These are phyloP conservation scores for Cryptosporidium tyzzeri DNA, from an alignment of 169 alveolate genomes.

Conservation along the genomic window DNA sequence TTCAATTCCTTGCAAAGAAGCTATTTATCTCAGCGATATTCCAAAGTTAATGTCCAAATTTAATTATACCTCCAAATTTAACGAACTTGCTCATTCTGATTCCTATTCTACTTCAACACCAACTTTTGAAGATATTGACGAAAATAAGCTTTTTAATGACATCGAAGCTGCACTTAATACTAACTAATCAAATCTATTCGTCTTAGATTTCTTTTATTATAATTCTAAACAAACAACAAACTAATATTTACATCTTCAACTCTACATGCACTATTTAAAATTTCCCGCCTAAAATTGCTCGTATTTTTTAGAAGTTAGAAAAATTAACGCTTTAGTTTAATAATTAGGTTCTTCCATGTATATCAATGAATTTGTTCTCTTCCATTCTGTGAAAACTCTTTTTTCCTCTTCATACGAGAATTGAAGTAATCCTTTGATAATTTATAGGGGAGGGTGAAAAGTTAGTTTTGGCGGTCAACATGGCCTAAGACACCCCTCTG, in stretches of 20 bases:
- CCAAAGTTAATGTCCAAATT: conserved; percentile 18
- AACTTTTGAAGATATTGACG: conserved; percentile 15
- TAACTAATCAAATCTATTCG: neutral
- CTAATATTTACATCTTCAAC: neutral
- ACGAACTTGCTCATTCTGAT: neutral
- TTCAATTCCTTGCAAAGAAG: conserved; percentile 56
- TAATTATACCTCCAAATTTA: neutral
- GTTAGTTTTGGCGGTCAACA: conserved; percentile 16
- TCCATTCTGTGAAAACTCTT: neutral
- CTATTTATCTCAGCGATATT: conserved; percentile 32
- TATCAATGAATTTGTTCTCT: neutral
- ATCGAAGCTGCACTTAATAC: conserved; percentile 10
- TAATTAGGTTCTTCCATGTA: neutral
- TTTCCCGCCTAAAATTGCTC: conserved; percentile 15
- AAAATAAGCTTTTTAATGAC: neutral
- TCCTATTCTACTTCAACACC: neutral
- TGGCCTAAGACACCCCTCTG: conserved; percentile 73
- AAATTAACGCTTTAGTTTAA: neutral
- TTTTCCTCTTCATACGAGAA: too few relatives aligned
- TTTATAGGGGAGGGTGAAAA: neutral
- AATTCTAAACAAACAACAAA: neutral
- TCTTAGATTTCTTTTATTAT: neutral
- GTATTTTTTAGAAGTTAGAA: neutral
- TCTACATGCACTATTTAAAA: neutral
- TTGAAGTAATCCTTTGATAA: too few relatives aligned